A percentile compares a stretch with the other conserved stretches of the same genome.
Evolutionary conservation across 768 basidiomycete genomes (phyloP).

Genomic region (Rhodotorula babjevae): DNA sequence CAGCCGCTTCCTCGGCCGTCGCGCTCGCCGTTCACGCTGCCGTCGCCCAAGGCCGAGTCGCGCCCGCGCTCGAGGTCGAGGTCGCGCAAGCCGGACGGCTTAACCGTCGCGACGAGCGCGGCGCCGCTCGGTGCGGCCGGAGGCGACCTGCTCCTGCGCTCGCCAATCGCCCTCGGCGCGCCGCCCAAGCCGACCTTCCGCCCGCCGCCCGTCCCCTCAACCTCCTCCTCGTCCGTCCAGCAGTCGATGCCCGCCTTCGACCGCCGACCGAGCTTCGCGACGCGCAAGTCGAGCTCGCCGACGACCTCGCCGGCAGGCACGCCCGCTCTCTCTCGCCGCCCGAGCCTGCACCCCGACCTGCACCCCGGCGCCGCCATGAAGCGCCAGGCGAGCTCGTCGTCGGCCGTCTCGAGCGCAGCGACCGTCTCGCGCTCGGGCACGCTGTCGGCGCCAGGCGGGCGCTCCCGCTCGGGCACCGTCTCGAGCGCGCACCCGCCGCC

Average conservation of each 20-base stretch:
- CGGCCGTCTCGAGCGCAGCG: not conserved
- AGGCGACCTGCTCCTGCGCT: not conserved
- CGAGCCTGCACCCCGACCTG: conserved; percentile 13
- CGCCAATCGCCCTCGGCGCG: not conserved
- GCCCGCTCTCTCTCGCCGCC: not conserved
- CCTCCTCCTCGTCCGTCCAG: not conserved
- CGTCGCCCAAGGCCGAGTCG: not conserved
- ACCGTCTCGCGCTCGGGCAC: not conserved
- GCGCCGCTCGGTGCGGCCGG: not conserved
- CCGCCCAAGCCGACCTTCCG: conserved; percentile 8
- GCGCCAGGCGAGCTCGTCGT: not conserved
- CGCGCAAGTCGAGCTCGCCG: not conserved
- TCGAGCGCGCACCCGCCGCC: not conserved
- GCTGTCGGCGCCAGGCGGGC: not conserved
- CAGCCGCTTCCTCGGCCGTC: conserved; percentile 1
- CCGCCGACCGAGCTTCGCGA: conserved; percentile 22
- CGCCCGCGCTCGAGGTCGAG: not conserved
- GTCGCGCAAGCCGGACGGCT: not conserved
- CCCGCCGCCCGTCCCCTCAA: conserved; percentile 8
- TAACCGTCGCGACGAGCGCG: not conserved
- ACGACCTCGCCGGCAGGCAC: not conserved
- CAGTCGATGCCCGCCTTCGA: not conserved
- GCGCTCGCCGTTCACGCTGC: not conserved
- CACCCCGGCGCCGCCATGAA: not conserved
- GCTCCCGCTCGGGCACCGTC: not conserved